A percentile compares a stretch with the other conserved stretches of the same genome.
These are phyloP conservation scores for Plasmodium billcollinsi DNA, from an alignment of 169 alveolate genomes.

Conservation along the genomic window DNA sequence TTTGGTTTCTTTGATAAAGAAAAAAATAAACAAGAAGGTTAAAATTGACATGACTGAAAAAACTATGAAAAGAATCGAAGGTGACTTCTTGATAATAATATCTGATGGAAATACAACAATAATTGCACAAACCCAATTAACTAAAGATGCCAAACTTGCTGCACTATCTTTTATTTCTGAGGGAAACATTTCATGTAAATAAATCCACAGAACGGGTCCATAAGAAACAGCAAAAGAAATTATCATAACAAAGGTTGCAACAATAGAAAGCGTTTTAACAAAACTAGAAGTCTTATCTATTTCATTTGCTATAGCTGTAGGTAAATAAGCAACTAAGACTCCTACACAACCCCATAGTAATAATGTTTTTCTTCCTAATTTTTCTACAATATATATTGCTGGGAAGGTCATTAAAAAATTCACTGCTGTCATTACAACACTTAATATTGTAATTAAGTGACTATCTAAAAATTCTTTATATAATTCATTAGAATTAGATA, in stretches of 20 bases:
- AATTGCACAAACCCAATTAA: conserved; percentile 88
- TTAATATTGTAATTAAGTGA: conserved; percentile 78
- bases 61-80: conserved; percentile 79
- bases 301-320: conserved; percentile 81
- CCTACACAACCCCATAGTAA: conserved; percentile 82
- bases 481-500: conserved; percentile 87
- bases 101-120: conserved; percentile 87
- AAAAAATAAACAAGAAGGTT: conserved; percentile 77
- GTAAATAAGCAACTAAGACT: conserved; percentile 71
- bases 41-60: conserved; percentile 82
- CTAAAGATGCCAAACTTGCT: conserved; percentile 83
- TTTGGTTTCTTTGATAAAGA: conserved; percentile 88
- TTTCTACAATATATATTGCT: conserved; percentile 83
- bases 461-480: conserved; percentile 80
- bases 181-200: conserved; percentile 89
- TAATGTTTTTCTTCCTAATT: conserved; percentile 87
- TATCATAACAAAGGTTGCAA: conserved; percentile 84
- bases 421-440: conserved; percentile 78
- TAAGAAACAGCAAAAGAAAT: conserved; percentile 88
- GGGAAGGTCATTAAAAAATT: conserved; percentile 83
- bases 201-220: conserved; percentile 92
- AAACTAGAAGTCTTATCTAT: conserved; percentile 3
- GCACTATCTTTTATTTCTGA: conserved; percentile 89
- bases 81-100: conserved; percentile 78
- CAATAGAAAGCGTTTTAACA: conserved; percentile 67